Percentiles rank a stretch among this genome's conserved stretches.
Evolutionary conservation across 2,329 filamentous ascomycete genomes (phyloP).

Genomic region (Aspergillus nomiae): DNA sequence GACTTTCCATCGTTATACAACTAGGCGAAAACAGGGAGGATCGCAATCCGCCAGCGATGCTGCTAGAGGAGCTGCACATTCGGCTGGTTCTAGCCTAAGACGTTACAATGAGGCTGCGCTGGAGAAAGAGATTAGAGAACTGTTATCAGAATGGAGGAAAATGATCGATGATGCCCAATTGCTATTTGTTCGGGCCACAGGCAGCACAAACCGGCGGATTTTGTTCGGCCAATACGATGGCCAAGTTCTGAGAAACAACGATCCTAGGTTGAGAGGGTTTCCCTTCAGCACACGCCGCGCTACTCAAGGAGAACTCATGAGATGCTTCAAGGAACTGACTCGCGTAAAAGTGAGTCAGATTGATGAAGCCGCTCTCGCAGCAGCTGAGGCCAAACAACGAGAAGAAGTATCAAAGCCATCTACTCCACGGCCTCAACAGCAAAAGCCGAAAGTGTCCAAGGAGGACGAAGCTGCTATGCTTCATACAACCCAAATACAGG

Average conservation of each 20-base stretch:
- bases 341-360: constrained; percentile 82
- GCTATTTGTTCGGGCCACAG: constrained; percentile 86
- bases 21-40: constrained; percentile 91
- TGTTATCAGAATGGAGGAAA: constrained; percentile 81
- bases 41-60: constrained; percentile 92
- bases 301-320: constrained; percentile 92
- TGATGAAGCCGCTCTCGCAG: constrained; percentile 64
- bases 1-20: constrained; percentile 97
- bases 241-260: constrained; percentile 77
- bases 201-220: constrained; percentile 80
- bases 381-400: constrained; percentile 49
- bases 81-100: constrained; percentile 84
- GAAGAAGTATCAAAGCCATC: constrained; percentile 40
- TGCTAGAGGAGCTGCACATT: constrained; percentile 91
- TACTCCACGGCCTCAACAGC: constrained; percentile 34
- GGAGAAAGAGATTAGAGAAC: constrained; percentile 78
- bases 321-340: constrained; percentile 90
- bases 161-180: constrained; percentile 83
- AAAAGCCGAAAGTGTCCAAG: constrained; percentile 67
- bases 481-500: constrained; percentile 87
- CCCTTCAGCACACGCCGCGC: constrained; percentile 91
- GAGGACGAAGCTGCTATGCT: constrained; percentile 80
- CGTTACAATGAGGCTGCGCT: constrained; percentile 93
- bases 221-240: constrained; percentile 90
- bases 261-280: constrained; percentile 79